Evolutionary conservation across 192 early-diverging fungal genomes (phyloP).

Genomic region (Backusella liffmaniae): DNA sequence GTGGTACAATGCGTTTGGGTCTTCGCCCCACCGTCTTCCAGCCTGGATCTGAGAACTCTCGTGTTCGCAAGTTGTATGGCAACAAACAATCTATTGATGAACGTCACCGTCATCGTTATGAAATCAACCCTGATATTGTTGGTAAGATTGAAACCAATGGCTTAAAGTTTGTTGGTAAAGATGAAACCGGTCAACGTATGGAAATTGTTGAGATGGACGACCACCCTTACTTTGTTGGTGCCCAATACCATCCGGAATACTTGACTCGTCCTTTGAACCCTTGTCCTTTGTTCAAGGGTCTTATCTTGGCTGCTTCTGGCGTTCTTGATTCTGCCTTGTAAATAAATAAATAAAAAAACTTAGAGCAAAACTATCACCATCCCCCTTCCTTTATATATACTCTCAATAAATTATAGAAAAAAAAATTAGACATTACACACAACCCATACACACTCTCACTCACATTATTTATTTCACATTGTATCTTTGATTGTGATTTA

Average conservation of each 20-base stretch:
- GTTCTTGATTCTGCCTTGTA: conserved; percentile 51
- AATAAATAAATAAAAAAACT: not conserved
- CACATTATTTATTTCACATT: not conserved
- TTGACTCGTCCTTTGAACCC: conserved; percentile 92
- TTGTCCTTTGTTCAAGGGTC: conserved; percentile 88
- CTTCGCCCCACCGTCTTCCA: conserved; percentile 79
- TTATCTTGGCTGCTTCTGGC: conserved; percentile 83
- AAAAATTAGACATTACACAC: not conserved
- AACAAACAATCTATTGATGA: conserved; percentile 63
- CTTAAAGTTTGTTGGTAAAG: conserved; percentile 87
- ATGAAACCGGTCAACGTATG: conserved; percentile 97
- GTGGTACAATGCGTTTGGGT: conserved; percentile 97
- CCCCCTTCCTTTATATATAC: conserved; percentile 6
- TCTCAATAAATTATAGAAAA: conserved; percentile 1
- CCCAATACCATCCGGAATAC: conserved; percentile 99
- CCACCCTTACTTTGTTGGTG: conserved; percentile 94
- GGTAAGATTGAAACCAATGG: conserved; percentile 77
- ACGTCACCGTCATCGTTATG: conserved; percentile 97
- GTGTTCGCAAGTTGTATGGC: conserved; percentile 67
- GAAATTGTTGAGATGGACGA: conserved; percentile 86
- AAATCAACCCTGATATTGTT: conserved; percentile 91
- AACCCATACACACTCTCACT: not conserved
- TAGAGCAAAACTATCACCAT: not conserved
- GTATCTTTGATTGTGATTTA: not conserved
- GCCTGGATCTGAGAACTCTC: conserved; percentile 59